Base-by-base conservation (phyloP, 768 basidiomycete species). In the Boletus eberwhitei region DNA sequence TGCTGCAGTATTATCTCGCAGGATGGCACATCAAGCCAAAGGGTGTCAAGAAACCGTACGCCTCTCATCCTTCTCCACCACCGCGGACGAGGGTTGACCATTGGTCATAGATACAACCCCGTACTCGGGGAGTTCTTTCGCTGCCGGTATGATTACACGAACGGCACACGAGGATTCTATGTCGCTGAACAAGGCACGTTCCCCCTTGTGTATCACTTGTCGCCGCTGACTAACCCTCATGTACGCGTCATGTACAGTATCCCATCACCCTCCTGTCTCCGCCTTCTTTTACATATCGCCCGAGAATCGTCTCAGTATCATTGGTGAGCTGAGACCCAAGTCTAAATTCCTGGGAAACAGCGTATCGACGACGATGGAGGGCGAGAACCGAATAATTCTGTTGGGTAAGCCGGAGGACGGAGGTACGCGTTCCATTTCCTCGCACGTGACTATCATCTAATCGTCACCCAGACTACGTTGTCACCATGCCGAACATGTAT, bases 21-120 rank as follows among this genome's bases (percentile, higher is more conserved):
- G 97, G 97, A 22, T 99, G 97, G 97, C 97, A 98, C 73, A 95
- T 98, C 76, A 98, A 98, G 73, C 95, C 97, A 61, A 95, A 90
- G 75, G 97, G 94, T 50, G 97, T 98, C 57, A 99, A 99, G 88
- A 99, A 99, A 75, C 96, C 96, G 84, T 94, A 65, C 74, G 89
- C 77, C 56, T 21, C 44, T 12, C 43, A 2, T 35, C 39, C n/a
- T 19, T 38, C 29, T 5, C 26, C 43, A 11, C 36, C 31, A 8
- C 22, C 12, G 0, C 24, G 13, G n/a, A 45, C 48, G 50, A 46
- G 42, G 41, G 43, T 54, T 59, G 48, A 58, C 32, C 26, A 42
- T 43, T 12, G 53, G 17, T 45, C 24, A 51, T 67, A 93, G 92
- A 58, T 99, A 98, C 73, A 99, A 98, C 71, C 96, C 97, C 39